These are phyloP conservation scores for Coleophoma crateriformis DNA, from an alignment of 2,329 filamentous ascomycete species.

Conservation along the genomic window DNA sequence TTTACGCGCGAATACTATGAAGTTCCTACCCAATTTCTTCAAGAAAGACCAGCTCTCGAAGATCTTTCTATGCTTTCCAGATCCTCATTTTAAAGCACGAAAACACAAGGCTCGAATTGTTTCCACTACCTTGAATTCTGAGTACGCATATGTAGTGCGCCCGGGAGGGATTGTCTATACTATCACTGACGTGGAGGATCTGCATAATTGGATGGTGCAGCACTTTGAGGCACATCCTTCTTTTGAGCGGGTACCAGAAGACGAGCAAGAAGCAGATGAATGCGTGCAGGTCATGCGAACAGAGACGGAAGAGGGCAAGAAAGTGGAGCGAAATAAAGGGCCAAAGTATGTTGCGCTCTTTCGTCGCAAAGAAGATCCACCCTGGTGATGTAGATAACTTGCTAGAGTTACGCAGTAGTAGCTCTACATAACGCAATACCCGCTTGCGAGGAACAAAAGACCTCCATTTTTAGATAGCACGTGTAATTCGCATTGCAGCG, in stretches of 20 bases:
- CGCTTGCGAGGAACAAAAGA: no score
- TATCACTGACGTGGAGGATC: conserved; percentile 93
- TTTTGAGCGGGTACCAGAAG: conserved; percentile 69
- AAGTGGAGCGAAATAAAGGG: conserved; percentile 85
- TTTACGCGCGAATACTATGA: conserved; percentile 94
- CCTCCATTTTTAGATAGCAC: no score
- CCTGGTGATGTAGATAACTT: conserved; percentile 43
- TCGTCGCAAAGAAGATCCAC: conserved; percentile 55
- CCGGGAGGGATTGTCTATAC: conserved; percentile 90
- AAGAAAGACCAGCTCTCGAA: conserved; percentile 72
- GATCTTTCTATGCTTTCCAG: conserved; percentile 97
- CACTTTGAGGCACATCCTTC: conserved; percentile 75
- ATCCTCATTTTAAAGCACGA: conserved; percentile 94
- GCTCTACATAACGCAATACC: no score
- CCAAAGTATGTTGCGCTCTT: conserved; percentile 90
- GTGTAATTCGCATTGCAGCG: no score
- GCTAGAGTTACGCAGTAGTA: not conserved
- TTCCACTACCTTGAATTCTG: conserved; percentile 78
- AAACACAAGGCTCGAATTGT: conserved; percentile 98
- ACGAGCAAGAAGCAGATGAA: conserved; percentile 62
- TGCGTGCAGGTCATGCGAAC: conserved; percentile 70
- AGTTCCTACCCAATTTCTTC: conserved; percentile 99
- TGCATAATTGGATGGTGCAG: conserved; percentile 89
- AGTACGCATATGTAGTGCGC: conserved; percentile 83
- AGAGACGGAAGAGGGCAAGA: conserved; percentile 96